Base-by-base conservation (phyloP, 257 asterid genomes). In the Plantago ovata region DNA sequence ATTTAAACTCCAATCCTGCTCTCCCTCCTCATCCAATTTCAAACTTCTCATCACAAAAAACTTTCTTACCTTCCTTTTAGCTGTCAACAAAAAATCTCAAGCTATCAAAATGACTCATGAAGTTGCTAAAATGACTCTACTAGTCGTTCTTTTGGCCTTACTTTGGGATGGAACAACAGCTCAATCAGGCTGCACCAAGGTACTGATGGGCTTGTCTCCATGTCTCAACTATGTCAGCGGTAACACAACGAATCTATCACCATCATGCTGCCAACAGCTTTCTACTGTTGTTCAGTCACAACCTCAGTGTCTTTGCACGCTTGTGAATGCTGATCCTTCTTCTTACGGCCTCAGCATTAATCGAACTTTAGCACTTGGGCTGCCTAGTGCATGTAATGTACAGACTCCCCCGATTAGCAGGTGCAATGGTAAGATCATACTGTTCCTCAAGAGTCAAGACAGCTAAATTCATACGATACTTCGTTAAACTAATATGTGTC, bases 261-360 rank as follows among this genome's bases (percentile, higher is more conserved):
- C 74, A 8, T 51, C 78, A 4, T 85, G 91, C 60, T 85, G 95
- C 72, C 58, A 76, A 10, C 83, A 76, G 70, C 83, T 85, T 7
- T 61, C 62, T 6, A 57, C 45, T 9, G 72, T 80, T 0, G 81
- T 82, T 3, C 56, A 74, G 6, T 61, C 87, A 1, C 71, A 80
- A 33, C 91, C 95, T 0, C 74, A 38, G 53, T 85, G 95, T 43
- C 71, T 85, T 1, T 85, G 94, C 55, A 2, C 68, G 19, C 55
- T 82, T 32, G 56, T 75, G 50, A 76, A 66, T 20, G 75, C 72
- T 14, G 73, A 76, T 0, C 74, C 69, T 40, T 61, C 78, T 12
- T 54, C 75, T 16, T 47, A 64, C 3, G 91, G 88, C 19, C 20
- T 74, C 66, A 66, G 49, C 55, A 72, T 85, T 0, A 82, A 85